Base-by-base conservation (phyloP, 1,284 basidiomycete species). In the Sporisorium graminicola region DNA sequence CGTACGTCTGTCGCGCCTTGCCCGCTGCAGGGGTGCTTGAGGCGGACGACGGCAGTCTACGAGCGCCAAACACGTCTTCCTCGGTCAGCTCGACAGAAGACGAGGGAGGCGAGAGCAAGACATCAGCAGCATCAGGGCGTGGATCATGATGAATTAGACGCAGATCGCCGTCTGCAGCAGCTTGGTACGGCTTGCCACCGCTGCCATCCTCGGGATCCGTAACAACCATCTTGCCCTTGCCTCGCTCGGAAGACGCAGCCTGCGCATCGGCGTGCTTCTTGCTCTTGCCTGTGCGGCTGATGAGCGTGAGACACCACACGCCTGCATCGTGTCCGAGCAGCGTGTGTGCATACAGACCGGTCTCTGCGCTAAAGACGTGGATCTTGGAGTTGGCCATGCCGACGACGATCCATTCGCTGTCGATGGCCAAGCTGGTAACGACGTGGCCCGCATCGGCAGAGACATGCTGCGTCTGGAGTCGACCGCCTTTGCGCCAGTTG, bases 221-320 rank as follows among this genome's bases (percentile, higher is more conserved):
- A 44, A 77, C 47, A 26, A 74, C 75, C 75, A 77, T 74, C 66
- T 67, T 76, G 57, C 69, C 69, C 40, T 79, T 79, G 35, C 46
- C 64, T 10, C 42, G 49, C 13, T 54, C 58, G 14, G 65, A 57
- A 20, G 68, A 22, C 9, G 54, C 54, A 16, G 55, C 47, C 12
- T 31, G 42, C 9, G 29, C 42, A 22, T 52, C 43, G 60, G 18
- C 53, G 35, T n/a, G 46, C 54, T 54, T 55, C 44, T 20, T 50
- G 18, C 37, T n/a, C 33, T 65, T 63, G 63, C 61, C 53, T 18
- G 65, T 70, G 20, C 77, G 75, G 49, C 72, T 74, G 20, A 89
- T 90, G 40, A 98, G 88, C 55, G 92, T 91, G 12, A 98, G 90
- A 16, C 93, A 92, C 96, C 96, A 98, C 0, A 98, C 95, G 12